phyloP scores from a whole-genome alignment of 768 basidiomycete genomes.

The Calocera viscosa region DNA sequence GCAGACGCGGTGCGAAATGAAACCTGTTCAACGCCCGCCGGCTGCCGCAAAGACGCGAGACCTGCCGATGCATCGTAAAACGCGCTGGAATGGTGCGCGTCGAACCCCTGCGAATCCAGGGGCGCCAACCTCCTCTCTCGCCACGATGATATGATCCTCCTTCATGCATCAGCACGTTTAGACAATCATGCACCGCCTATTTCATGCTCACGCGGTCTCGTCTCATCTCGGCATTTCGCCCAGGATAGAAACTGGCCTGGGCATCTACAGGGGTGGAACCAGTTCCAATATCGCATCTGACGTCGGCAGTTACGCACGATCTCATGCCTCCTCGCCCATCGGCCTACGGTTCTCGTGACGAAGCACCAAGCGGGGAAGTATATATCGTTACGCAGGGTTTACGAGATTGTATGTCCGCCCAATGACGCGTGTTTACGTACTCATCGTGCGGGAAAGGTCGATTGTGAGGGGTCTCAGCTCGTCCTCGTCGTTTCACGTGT shows the following conservation, averaged over 20 bases:
- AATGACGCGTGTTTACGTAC: neutral
- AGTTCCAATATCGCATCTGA: neutral
- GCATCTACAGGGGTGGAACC: neutral
- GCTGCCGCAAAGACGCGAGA: constrained; percentile 4
- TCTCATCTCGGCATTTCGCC: neutral
- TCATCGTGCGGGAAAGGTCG: neutral
- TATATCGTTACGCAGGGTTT: neutral
- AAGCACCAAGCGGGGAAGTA: neutral
- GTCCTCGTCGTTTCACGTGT: constrained; percentile 8
- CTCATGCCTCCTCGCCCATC: neutral
- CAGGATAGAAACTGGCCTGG: neutral
- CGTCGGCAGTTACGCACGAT: neutral
- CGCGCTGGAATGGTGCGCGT: neutral
- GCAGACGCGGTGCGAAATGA: neutral
- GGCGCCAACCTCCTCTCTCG: too few relatives aligned
- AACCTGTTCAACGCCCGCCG: neutral
- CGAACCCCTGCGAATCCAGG: too few relatives aligned
- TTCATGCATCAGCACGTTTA: neutral
- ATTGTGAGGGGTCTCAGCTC: neutral
- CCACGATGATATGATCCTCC: neutral
- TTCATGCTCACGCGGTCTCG: neutral
- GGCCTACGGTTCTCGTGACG: neutral
- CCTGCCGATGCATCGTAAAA: neutral
- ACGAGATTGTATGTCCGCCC: neutral
- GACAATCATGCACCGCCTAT: neutral